These are phyloP conservation scores for Ceratocystis huliohia DNA, from an alignment of 2,329 filamentous ascomycete species.

Conservation along the genomic window DNA sequence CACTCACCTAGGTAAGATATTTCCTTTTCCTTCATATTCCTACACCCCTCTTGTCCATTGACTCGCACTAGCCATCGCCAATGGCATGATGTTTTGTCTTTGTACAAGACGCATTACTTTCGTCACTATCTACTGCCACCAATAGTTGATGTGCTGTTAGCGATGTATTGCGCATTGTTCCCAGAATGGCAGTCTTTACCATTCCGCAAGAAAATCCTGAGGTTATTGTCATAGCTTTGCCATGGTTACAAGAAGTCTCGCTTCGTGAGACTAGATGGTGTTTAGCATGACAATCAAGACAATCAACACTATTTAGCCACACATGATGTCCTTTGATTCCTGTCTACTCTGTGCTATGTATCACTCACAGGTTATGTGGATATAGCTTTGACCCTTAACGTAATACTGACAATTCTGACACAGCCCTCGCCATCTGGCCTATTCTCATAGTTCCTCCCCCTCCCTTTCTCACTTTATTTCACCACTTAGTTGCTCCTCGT, in stretches of 20 bases:
- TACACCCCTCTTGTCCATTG: background rate
- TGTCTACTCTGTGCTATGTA: background rate
- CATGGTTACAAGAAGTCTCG: background rate
- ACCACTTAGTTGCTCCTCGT: slow-evolving; percentile 12
- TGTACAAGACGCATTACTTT: background rate
- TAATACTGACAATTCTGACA: background rate
- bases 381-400: background rate
- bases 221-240: background rate
- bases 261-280: too few species aligned
- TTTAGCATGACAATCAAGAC: too few species aligned
- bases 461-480: slow-evolving; percentile 20
- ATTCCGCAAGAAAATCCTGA: background rate
- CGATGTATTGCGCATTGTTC: background rate
- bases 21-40: background rate
- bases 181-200: background rate
- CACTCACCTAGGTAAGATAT: background rate
- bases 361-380: background rate
- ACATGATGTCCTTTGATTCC: background rate
- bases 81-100: background rate
- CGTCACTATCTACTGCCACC: too few species aligned
- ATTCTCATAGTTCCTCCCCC: slow-evolving; percentile 19
- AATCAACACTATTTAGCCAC: too few species aligned
- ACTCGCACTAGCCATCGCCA: slow-evolving; percentile 17
- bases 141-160: too few species aligned
- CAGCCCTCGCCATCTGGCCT: background rate